Percentiles rank a stretch among this genome's conserved stretches.
These are phyloP conservation scores for Aspergillus carlsbadensis DNA, from an alignment of 495 filamentous ascomycete genomes.

Conservation along the genomic window DNA sequence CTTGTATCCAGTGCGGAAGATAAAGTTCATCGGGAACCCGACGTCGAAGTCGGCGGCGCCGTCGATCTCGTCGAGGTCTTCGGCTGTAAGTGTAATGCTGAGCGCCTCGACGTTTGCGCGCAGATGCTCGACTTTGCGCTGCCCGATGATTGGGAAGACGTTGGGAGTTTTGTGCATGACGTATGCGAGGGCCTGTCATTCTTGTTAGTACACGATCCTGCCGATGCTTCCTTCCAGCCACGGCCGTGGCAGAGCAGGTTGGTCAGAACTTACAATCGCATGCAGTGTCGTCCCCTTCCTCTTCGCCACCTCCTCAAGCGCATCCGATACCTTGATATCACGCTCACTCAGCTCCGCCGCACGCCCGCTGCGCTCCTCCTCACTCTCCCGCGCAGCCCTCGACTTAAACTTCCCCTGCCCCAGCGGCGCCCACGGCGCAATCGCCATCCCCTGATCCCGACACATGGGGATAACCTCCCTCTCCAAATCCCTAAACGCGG, in stretches of 20 bases:
- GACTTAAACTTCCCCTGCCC: constrained; percentile 24
- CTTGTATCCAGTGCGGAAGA: neutral
- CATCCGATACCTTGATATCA: constrained; percentile 42
- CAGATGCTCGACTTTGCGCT: constrained; percentile 63
- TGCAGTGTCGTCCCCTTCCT: constrained; percentile 36
- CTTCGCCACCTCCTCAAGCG: constrained; percentile 50
- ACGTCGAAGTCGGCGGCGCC: constrained; percentile 42
- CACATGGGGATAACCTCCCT: constrained; percentile 37
- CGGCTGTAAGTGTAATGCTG: constrained; percentile 46
- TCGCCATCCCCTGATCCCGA: constrained; percentile 7
- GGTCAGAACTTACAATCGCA: neutral
- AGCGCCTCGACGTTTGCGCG: constrained; percentile 62
- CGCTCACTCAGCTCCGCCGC: constrained; percentile 32
- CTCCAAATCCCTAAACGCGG: constrained; percentile 28
- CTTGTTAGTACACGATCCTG: too few relatives aligned
- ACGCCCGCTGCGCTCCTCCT: neutral
- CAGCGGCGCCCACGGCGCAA: constrained; percentile 8
- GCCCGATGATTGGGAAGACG: constrained; percentile 75
- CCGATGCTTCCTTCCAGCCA: too few relatives aligned
- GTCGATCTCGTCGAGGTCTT: constrained; percentile 60
- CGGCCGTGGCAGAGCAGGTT: neutral
- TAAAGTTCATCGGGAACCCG: constrained; percentile 14
- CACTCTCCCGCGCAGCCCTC: constrained; percentile 15
- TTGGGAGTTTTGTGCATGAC: constrained; percentile 70
- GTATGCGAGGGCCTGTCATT: constrained; percentile 60